Percentiles rank a stretch among this genome's conserved stretches.
Evolutionary conservation across 192 early-diverging fungal species (phyloP).

Genomic region (Piromyces finnis): DNA sequence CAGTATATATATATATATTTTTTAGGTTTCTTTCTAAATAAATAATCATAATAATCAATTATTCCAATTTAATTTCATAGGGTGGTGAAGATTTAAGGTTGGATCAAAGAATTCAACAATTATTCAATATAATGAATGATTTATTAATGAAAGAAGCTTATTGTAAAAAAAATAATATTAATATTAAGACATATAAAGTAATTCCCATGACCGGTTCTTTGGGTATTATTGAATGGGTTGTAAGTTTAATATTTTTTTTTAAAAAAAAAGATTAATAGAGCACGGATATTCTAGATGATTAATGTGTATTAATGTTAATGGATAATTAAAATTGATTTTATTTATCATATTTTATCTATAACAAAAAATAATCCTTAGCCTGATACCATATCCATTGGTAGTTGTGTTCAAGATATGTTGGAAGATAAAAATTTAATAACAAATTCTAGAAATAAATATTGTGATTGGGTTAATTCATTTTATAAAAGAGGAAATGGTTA

Average conservation of each 20-base stretch:
- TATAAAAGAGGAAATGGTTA: slow-evolving; percentile 13
- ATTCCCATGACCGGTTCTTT: slow-evolving; percentile 35
- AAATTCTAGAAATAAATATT: slow-evolving; percentile 19
- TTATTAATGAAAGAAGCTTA: slow-evolving; percentile 29
- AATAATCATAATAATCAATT: no score
- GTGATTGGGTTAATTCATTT: slow-evolving; percentile 18
- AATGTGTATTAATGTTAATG: no score
- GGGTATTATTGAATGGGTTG: slow-evolving; percentile 62
- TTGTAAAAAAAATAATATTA: slow-evolving; percentile 31
- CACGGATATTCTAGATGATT: no score
- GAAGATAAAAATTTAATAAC: slow-evolving; percentile 15
- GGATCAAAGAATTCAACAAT: slow-evolving; percentile 59
- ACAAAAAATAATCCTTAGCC: slow-evolving; percentile 1
- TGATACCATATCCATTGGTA: slow-evolving; percentile 44
- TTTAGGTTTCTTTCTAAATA: no score
- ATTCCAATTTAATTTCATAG: slow-evolving; percentile 9
- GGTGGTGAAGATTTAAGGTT: slow-evolving; percentile 68
- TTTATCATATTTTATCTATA: background rate
- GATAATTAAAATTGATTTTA: no score
- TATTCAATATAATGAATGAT: slow-evolving; percentile 63
- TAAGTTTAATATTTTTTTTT: background rate
- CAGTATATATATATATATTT: no score
- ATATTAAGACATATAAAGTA: slow-evolving; percentile 53
- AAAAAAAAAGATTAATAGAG: no score
- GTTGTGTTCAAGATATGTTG: slow-evolving; percentile 32